phyloP scores from a whole-genome alignment of 2,329 filamentous ascomycete species.

The Talaromyces funiculosus region DNA sequence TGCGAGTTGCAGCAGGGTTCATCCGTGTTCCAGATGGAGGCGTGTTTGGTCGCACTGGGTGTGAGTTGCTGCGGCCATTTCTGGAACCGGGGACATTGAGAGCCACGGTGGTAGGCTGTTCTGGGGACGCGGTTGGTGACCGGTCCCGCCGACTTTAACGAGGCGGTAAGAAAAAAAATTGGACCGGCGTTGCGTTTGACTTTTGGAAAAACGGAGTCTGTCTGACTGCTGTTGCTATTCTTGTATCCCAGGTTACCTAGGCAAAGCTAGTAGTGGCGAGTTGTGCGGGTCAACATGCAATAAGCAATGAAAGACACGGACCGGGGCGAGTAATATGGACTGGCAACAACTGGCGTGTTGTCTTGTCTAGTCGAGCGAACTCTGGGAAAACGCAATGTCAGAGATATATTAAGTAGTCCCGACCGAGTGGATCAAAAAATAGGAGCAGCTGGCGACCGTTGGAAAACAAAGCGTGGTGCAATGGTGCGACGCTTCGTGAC shows the following conservation, averaged over 20 bases:
- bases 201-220: slow-evolving; percentile 1
- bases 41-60: slow-evolving; percentile 44
- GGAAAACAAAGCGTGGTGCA: not conserved
- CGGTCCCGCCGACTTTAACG: slow-evolving; percentile 30
- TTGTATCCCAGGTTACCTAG: not conserved
- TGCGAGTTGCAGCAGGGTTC: slow-evolving; percentile 22
- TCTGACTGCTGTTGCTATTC: not conserved
- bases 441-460: slow-evolving; percentile 2
- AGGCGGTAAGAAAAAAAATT: slow-evolving; percentile 4
- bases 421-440: slow-evolving; percentile 33
- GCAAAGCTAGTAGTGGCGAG: not conserved
- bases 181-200: not conserved
- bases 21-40: slow-evolving; percentile 33
- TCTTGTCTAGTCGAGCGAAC: not conserved
- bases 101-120: slow-evolving; percentile 22
- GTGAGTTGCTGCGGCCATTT: slow-evolving; percentile 47
- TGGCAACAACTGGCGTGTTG: not conserved
- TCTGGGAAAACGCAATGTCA: not conserved
- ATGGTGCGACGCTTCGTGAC: slow-evolving; percentile 5
- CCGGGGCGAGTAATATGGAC: not conserved
- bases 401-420: slow-evolving; percentile 20
- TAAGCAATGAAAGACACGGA: not conserved
- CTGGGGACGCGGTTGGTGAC: slow-evolving; percentile 25
- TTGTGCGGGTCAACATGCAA: not conserved
- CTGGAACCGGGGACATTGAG: slow-evolving; percentile 38